Evolutionary conservation across 2,329 filamentous ascomycete species (phyloP).

Genomic region (Sporothrix euskadiensis): DNA sequence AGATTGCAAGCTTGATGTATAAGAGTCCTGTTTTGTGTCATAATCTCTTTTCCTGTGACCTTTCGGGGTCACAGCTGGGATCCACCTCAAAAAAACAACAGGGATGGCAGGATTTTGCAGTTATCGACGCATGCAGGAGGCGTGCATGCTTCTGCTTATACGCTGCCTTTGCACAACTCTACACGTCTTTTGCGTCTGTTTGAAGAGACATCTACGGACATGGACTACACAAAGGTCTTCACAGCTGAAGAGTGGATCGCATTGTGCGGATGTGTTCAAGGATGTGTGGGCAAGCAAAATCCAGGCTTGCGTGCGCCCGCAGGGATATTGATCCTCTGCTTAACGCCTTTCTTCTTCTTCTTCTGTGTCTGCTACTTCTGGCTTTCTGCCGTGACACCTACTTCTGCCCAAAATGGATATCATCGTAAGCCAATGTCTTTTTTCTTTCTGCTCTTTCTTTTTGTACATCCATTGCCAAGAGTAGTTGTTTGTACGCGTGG

Average conservation of each 20-base stretch:
- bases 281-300: not conserved
- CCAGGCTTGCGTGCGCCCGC: not conserved
- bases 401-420: not conserved
- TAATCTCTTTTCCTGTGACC: not conserved
- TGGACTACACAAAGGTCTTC: no score
- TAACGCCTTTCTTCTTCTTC: not conserved
- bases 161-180: not conserved
- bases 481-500: not conserved
- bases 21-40: not conserved
- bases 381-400: not conserved
- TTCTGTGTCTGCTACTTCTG: not conserved
- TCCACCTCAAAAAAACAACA: not conserved
- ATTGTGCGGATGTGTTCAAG: not conserved
- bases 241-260: not conserved
- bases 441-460: not conserved
- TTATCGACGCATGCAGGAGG: conserved; percentile 21
- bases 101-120: conserved; percentile 7
- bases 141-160: not conserved
- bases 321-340: not conserved
- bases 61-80: not conserved
- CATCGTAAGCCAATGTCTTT: not conserved
- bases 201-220: no score
- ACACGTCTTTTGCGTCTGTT: not conserved
- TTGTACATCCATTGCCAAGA: not conserved
- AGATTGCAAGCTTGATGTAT: no score